These are phyloP conservation scores for Suillus spraguei DNA, from an alignment of 768 basidiomycete genomes.

Conservation along the genomic window DNA sequence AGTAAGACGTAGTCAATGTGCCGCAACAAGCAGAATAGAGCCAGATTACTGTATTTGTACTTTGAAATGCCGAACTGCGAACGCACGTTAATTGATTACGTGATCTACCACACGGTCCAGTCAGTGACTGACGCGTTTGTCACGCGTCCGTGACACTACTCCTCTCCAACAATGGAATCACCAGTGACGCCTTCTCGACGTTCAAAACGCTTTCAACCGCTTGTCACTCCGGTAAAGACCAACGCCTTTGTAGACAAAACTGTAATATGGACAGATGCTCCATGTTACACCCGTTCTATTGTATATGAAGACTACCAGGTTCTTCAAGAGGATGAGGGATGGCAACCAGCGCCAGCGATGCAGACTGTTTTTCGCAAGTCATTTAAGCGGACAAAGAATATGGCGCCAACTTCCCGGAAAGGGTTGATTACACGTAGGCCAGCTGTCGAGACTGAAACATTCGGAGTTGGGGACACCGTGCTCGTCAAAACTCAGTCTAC, in stretches of 20 bases:
- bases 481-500: slow-evolving; percentile 50
- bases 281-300: slow-evolving; percentile 24
- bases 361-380: slow-evolving; percentile 33
- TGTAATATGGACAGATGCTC: slow-evolving; percentile 28
- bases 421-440: slow-evolving; percentile 11
- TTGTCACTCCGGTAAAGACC: slow-evolving; percentile 31
- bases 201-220: slow-evolving; percentile 38
- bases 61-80: too few species aligned
- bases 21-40: neutral
- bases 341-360: slow-evolving; percentile 22
- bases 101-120: too few species aligned
- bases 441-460: slow-evolving; percentile 33
- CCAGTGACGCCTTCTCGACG: slow-evolving; percentile 37
- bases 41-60: neutral
- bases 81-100: too few species aligned
- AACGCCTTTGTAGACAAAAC: slow-evolving; percentile 30
- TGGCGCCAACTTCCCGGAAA: slow-evolving; percentile 21
- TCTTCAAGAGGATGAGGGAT: slow-evolving; percentile 28
- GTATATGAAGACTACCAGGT: slow-evolving; percentile 29
- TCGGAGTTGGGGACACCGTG: slow-evolving; percentile 67
- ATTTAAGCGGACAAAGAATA: slow-evolving; percentile 25
- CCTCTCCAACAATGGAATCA: slow-evolving; percentile 1
- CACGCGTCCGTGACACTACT: slow-evolving; percentile 3
- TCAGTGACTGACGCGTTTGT: slow-evolving; percentile 9
- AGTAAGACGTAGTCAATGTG: too few species aligned